A percentile compares a stretch with the other conserved stretches of the same genome.
Evolutionary conservation across 73 alveolate genomes (phyloP).

Genomic region (Paramecium caudatum): DNA sequence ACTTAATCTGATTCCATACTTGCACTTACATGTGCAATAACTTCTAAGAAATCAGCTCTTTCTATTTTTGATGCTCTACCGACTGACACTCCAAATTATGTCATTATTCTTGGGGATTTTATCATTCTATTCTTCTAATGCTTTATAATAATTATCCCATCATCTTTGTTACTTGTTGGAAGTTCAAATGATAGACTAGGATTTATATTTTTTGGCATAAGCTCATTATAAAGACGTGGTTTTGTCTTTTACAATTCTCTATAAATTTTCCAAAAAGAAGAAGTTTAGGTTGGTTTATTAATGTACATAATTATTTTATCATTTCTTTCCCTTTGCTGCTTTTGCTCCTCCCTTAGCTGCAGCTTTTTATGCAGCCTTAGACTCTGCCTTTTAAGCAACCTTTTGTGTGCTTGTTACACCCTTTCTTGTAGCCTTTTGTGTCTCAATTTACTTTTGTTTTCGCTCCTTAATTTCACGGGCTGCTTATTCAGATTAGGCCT

Average conservation of each 20-base stretch:
- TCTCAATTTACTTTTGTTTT: constrained; percentile 77
- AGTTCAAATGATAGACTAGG: too few species aligned
- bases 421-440: constrained; percentile 12
- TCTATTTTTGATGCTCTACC: neutral
- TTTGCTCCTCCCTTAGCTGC: constrained; percentile 46
- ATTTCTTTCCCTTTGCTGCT: constrained; percentile 53
- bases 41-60: constrained; percentile 22
- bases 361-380: constrained; percentile 26
- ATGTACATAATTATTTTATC: constrained; percentile 43
- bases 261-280: constrained; percentile 40
- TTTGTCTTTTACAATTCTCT: too few species aligned
- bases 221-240: too few species aligned
- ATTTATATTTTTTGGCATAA: too few species aligned
- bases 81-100: neutral
- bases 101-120: neutral
- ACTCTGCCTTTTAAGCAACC: constrained; percentile 33
- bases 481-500: constrained; percentile 87
- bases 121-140: too few species aligned
- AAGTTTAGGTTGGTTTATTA: constrained; percentile 15
- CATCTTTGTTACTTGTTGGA: too few species aligned
- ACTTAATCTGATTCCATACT: neutral
- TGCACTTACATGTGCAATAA: neutral
- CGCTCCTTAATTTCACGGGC: constrained; percentile 89
- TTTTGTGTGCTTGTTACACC: constrained; percentile 21
- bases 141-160: too few species aligned